A percentile compares a stretch with the other conserved stretches of the same genome.
phyloP scores from a whole-genome alignment of 345 rosid genomes.

The Bruguiera parviflora region DNA sequence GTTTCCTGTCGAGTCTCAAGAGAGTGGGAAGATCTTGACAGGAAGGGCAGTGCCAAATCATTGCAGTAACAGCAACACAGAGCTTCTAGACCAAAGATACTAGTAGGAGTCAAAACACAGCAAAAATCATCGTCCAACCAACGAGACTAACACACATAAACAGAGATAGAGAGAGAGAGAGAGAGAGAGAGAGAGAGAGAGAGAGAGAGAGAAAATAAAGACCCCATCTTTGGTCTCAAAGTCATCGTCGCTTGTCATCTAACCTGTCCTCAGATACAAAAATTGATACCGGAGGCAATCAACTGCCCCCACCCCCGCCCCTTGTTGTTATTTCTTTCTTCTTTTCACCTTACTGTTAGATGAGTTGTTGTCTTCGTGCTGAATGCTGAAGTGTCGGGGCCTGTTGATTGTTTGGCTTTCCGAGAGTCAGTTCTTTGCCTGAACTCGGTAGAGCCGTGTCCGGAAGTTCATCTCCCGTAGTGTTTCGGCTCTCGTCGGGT shows the following conservation, averaged over 20 bases:
- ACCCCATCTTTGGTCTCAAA: constrained; percentile 37
- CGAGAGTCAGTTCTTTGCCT: neutral
- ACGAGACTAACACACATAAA: neutral
- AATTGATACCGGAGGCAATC: constrained; percentile 23
- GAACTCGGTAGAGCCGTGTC: constrained; percentile 38
- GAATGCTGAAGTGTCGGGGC: constrained; percentile 14
- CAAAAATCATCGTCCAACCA: neutral
- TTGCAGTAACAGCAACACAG: no score
- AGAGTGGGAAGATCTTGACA: no score
- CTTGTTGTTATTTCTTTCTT: constrained; percentile 15
- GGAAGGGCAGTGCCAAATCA: no score
- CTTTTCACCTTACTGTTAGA: constrained; percentile 11
- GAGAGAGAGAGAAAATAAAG: neutral
- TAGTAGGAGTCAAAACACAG: neutral
- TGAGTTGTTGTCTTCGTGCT: neutral
- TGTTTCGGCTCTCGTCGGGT: constrained; percentile 50
- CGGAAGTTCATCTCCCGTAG: constrained; percentile 30
- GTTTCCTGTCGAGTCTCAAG: no score
- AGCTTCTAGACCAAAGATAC: no score
- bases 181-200: neutral
- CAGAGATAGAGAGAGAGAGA: neutral
- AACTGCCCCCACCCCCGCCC: constrained; percentile 35
- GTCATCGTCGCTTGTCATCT: constrained; percentile 37
- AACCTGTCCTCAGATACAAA: constrained; percentile 36
- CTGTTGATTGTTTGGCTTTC: constrained; percentile 13